Base-by-base conservation (phyloP, 140 eudicot genomes). In the Ambrosia hybrid region DNA sequence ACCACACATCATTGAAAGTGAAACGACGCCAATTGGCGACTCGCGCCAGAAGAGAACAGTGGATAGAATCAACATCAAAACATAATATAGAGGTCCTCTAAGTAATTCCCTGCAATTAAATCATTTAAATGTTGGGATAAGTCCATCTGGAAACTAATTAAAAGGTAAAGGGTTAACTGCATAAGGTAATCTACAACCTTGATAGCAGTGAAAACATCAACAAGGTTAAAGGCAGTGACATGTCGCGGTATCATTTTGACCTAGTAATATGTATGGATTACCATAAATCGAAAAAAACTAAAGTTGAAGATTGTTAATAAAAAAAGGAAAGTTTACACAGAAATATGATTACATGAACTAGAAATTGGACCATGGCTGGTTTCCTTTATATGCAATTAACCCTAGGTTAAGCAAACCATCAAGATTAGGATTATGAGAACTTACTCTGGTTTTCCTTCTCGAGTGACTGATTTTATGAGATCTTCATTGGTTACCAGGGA, bases 371-470 rank as follows among this genome's bases (percentile, higher is more conserved):
- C 10, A 63, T 7, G 34, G 12, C 39, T 37, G 68, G 51, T 63
- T 63, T 37, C 30, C 30, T 63, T 15, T n/a, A 15, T 38, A 63
- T 63, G 68, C 30, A 63, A n/a, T 3, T 38, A 9, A 41, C 37
- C 36, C 70, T 46, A 66, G 53, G 46, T 38, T 26, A 71, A 55
- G 21, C 4, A 36, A 65, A 21, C 14, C 14, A 41, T 58, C 33
- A 51, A 71, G 7, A n/a, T 17, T 43, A 38, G 4, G 8, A 51
- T 43, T 66, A 61, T 9, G 69, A 53, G 66, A 71, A 55, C 71
- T 77, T 86, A 94, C 99, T 88, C 96, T 17, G 95, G 90, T 73
- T 90, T 94, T 81, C 97, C 99, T 70, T 90, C 96, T 73, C 99
- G 84, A 10, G 94, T 94, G 73, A 94, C 96, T 21, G 97, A 88